Evolutionary conservation across 108 stramenopile genomes (phyloP).

Genomic region (Schizochytrium sp.): DNA sequence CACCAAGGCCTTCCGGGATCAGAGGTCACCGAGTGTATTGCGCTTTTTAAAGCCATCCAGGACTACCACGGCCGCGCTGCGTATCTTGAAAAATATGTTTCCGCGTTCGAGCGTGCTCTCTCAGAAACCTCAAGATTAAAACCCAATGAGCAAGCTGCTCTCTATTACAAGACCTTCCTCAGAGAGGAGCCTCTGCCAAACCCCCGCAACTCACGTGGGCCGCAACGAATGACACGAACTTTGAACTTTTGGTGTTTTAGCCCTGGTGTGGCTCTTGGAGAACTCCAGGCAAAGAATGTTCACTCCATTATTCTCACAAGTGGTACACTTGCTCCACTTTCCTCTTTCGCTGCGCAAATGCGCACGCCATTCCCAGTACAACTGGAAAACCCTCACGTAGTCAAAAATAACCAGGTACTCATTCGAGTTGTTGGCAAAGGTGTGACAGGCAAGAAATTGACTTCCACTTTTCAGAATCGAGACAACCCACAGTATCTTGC

Average conservation of each 20-base stretch:
- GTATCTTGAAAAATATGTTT: conserved; percentile 57
- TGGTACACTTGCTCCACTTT: conserved; percentile 94
- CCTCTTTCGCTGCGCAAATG: conserved; percentile 88
- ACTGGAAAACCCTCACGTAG: conserved; percentile 93
- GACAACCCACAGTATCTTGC: conserved; percentile 86
- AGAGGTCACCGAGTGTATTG: background rate
- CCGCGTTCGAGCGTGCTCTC: conserved; percentile 84
- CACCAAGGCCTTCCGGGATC: conserved; percentile 8
- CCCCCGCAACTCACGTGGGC: conserved; percentile 62
- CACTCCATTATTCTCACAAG: conserved; percentile 91
- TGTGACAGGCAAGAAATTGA: conserved; percentile 82
- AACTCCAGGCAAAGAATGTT: conserved; percentile 83
- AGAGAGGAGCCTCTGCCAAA: conserved; percentile 24
- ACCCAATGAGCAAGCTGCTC: conserved; percentile 84
- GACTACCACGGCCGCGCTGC: conserved; percentile 18
- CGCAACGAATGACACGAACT: conserved; percentile 76
- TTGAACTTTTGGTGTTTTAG: conserved; percentile 98
- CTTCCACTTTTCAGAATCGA: conserved; percentile 85
- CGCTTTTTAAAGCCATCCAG: conserved; percentile 1
- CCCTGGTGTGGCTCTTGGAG: conserved; percentile 91
- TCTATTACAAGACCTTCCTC: conserved; percentile 73
- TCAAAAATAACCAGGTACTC: conserved; percentile 84
- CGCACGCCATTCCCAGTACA: conserved; percentile 87
- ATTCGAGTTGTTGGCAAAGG: conserved; percentile 87
- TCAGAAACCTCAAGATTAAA: conserved; percentile 82